Base-by-base conservation (phyloP, 163 green algal genomes). In the Chloroidium sp. region DNA sequence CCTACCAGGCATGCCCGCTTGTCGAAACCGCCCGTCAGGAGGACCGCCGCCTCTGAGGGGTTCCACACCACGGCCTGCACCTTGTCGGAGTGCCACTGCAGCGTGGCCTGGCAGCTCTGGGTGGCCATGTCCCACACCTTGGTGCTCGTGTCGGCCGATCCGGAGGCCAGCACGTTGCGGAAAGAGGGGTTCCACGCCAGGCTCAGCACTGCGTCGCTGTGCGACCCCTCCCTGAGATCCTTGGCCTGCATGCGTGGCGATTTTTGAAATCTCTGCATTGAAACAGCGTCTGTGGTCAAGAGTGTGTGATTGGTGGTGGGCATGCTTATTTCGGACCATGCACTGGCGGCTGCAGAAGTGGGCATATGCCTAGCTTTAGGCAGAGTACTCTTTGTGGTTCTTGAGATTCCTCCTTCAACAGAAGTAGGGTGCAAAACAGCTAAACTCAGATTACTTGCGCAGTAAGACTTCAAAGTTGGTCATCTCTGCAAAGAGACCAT, bases 1-100 rank as follows among this genome's bases (percentile, higher is more conserved):
- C 68, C 68, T 74, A 1, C 92, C 88, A 99, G 77, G 78, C 82
- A 92, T 2, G 90, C 89, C 0, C 80, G 86, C 12, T 90, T 82
- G 88, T 99, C 96, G 84, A 97, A 99, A 10, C 88, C 90, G 6
- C 94, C 96, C 1, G 87, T 95, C 57, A 98, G 88, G 86, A 99
- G 88, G 78, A 98, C 93, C 0, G 90, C 86, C 2, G 89, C 80
- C 85, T 99, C 93, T 2, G 84, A 84, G 0, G 94, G 93, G 85
- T 98, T 98, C 96, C 96, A 99, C 0, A 88, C 89, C 79, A 99
- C 91, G 12, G 94, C 90, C 86, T 99, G 96, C 69, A 98, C 95
- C 88, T 98, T 98, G 87, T 87, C 88, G 2, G 72, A 90, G 90
- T 99, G 96, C 83, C 97, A 92, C 36, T 60, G 89, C 68, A 99